phyloP scores from a whole-genome alignment of 1,139 yeast genomes.

The Geotrichum fermentans region DNA sequence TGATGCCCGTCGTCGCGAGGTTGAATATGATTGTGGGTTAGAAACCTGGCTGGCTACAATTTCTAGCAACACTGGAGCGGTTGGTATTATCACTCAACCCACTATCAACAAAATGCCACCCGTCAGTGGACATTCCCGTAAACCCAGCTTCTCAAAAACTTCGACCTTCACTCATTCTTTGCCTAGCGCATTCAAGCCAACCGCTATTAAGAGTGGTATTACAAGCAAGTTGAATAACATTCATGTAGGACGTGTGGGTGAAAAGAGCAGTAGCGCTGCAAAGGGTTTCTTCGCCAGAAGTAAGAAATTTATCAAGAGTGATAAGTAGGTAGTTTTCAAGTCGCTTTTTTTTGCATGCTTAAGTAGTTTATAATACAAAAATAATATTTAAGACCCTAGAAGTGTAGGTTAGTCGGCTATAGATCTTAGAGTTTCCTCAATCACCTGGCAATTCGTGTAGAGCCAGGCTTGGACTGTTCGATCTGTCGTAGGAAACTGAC shows the following conservation, averaged over 20 bases:
- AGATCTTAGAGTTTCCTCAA: too few relatives aligned
- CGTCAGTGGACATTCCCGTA: neutral
- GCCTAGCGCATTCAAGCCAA: constrained; percentile 11
- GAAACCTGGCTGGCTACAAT: constrained; percentile 34
- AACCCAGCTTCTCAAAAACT: constrained; percentile 8
- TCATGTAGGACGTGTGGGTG: constrained; percentile 34
- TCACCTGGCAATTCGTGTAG: too few relatives aligned
- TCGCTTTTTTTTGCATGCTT: neutral
- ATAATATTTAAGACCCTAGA: too few relatives aligned
- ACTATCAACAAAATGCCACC: neutral
- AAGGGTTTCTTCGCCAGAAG: constrained; percentile 38
- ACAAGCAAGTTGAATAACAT: constrained; percentile 19
- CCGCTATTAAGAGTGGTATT: constrained; percentile 14
- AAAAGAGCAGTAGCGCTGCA: constrained; percentile 36
- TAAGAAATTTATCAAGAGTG: constrained; percentile 29
- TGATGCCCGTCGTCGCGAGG: constrained; percentile 31
- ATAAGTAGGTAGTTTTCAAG: constrained; percentile 10
- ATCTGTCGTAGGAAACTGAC: too few relatives aligned
- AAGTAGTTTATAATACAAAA: too few relatives aligned
- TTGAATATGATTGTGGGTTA: constrained; percentile 36
- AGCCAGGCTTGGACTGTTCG: too few relatives aligned
- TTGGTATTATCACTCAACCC: neutral
- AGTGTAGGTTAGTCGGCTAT: too few relatives aligned
- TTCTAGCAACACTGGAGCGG: constrained; percentile 1
- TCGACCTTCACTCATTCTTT: constrained; percentile 2